These are phyloP conservation scores for Blastomyces parvus DNA, from an alignment of 2,329 filamentous ascomycete species.

Conservation along the genomic window DNA sequence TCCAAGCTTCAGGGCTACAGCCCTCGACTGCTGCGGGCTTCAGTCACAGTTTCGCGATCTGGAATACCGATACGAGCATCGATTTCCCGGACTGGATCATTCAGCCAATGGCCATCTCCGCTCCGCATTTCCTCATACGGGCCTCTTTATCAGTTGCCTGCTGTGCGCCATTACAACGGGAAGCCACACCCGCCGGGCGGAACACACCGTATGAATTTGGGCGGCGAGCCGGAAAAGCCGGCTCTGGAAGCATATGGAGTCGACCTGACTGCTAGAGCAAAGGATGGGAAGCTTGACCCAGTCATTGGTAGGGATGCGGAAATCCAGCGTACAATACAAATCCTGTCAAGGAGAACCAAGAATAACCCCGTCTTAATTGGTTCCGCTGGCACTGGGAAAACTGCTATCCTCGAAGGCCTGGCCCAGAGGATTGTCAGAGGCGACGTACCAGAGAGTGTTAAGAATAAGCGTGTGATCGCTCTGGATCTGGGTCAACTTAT, in stretches of 20 bases:
- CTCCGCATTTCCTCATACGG: neutral
- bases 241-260: constrained; percentile 86
- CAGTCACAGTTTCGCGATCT: constrained; percentile 2
- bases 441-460: constrained; percentile 91
- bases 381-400: constrained; percentile 84
- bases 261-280: constrained; percentile 77
- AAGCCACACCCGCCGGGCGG: constrained; percentile 80
- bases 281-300: constrained; percentile 83
- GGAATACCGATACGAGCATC: constrained; percentile 1
- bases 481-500: constrained; percentile 88
- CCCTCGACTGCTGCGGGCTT: constrained; percentile 7
- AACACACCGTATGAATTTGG: constrained; percentile 86
- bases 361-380: constrained; percentile 96
- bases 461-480: constrained; percentile 81
- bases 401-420: constrained; percentile 81
- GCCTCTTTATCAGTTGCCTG: constrained; percentile 12
- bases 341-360: constrained; percentile 84
- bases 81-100: constrained; percentile 2
- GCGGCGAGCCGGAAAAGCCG: constrained; percentile 65
- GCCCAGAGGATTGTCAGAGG: constrained; percentile 83
- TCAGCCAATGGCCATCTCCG: neutral
- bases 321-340: constrained; percentile 89
- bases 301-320: constrained; percentile 89
- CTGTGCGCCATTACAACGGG: constrained; percentile 39
- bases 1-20: constrained; percentile 4